Evolutionary conservation across 345 rosid genomes (phyloP).

Genomic region (Euclidium syriacum): DNA sequence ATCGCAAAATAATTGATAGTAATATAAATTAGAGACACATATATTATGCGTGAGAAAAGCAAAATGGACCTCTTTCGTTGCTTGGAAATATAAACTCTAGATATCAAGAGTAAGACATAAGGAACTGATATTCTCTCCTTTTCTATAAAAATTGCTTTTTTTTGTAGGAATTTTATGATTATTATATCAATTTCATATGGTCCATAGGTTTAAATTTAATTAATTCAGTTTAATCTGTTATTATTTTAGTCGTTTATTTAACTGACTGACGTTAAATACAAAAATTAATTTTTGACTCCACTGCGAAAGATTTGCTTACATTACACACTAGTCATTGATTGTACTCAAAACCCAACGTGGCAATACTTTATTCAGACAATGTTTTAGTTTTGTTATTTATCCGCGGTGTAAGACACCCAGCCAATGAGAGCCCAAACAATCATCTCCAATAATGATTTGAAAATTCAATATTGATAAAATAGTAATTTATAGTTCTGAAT

Average conservation of each 20-base stretch:
- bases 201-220: not conserved
- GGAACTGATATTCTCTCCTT: slow-evolving; percentile 28
- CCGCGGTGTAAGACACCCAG: slow-evolving; percentile 7
- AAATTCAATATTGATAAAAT: slow-evolving; percentile 1
- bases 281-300: not conserved
- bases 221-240: not conserved
- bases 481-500: not conserved
- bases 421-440: slow-evolving; percentile 14
- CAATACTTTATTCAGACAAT: slow-evolving; percentile 2
- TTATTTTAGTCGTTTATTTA: not conserved
- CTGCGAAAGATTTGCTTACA: slow-evolving; percentile 14
- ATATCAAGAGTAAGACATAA: slow-evolving; percentile 29
- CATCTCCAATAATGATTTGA: slow-evolving; percentile 16
- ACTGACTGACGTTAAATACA: not conserved
- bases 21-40: not conserved
- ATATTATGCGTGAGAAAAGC: slow-evolving; percentile 20
- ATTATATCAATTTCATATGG: slow-evolving; percentile 2
- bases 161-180: not conserved
- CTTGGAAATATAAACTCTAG: slow-evolving; percentile 27
- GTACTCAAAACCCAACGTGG: slow-evolving; percentile 14
- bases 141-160: slow-evolving; percentile 9
- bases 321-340: slow-evolving; percentile 18
- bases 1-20: not conserved
- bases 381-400: not conserved
- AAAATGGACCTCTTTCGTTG: slow-evolving; percentile 23